Conservation (phyloP, 768 basidiomycete genomes). For the Agrocybe pediades region DNA sequence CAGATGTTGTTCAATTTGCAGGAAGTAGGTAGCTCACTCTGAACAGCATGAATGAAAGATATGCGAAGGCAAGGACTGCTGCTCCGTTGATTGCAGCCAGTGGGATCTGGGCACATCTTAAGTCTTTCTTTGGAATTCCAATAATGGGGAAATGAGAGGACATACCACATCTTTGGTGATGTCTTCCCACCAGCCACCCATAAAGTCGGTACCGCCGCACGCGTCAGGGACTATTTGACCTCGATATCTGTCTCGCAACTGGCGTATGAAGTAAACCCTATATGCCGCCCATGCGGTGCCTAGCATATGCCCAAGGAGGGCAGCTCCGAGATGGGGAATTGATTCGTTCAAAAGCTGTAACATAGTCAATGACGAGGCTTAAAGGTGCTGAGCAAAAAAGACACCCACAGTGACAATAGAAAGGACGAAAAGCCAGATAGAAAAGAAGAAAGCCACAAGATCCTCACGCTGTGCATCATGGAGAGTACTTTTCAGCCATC, state of each 20-base stretch:
- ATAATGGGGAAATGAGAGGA: neutral
- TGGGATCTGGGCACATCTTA: constrained; percentile 31
- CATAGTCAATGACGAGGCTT: neutral
- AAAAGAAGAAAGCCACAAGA: constrained; percentile 43
- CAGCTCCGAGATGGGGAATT: constrained; percentile 51
- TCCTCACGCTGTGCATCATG: constrained; percentile 48
- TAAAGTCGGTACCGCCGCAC: constrained; percentile 43
- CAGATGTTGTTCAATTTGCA: neutral
- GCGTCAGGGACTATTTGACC: constrained; percentile 33
- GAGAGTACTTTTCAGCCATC: constrained; percentile 18
- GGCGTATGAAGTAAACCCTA: constrained; percentile 35
- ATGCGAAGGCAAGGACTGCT: constrained; percentile 34
- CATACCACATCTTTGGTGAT: constrained; percentile 37
- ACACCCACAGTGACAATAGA: constrained; percentile 45
- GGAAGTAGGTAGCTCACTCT: constrained; percentile 29
- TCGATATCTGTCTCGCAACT: constrained; percentile 32
- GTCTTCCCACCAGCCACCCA: constrained; percentile 45
- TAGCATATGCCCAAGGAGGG: constrained; percentile 47
- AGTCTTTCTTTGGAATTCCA: neutral
- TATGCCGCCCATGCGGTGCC: constrained; percentile 50
- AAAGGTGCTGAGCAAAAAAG: neutral
- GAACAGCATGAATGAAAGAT: constrained; percentile 44
- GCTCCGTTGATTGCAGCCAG: constrained; percentile 39
- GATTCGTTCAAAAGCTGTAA: constrained; percentile 51
- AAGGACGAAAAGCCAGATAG: constrained; percentile 49